Percentiles rank a stretch among this genome's conserved stretches.
Conservation (phyloP, 164 flowering plant genomes). For the Liquidambar formosana region DNA sequence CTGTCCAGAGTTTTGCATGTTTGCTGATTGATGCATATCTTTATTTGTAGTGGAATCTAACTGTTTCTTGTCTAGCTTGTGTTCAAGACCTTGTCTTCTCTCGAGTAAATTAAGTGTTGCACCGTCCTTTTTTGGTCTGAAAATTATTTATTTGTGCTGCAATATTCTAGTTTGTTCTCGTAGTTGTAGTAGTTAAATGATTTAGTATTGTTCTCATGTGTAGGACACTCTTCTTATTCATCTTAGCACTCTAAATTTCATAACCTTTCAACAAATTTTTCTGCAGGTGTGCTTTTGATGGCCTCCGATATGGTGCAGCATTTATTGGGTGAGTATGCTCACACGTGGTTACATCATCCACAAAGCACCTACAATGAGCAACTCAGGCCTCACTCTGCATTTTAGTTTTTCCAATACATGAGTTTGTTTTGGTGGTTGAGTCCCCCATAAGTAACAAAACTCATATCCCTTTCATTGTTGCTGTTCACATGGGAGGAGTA, state of each 20-base stretch:
- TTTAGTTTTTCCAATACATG: neutral
- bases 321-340: slow-evolving; percentile 77
- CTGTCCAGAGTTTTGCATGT: neutral
- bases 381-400: too few relatives aligned
- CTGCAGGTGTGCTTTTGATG: slow-evolving; percentile 96
- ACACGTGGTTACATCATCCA: too few relatives aligned
- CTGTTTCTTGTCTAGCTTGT: neutral
- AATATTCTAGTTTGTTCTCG: neutral
- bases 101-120: neutral
- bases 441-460: too few relatives aligned
- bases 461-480: neutral
- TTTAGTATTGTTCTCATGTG: neutral
- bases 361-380: too few relatives aligned
- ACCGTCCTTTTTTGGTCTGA: neutral
- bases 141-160: neutral
- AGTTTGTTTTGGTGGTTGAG: neutral
- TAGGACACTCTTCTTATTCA: neutral
- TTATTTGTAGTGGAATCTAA: neutral
- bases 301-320: slow-evolving; percentile 95
- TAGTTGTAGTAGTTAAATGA: neutral
- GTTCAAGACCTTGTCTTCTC: neutral
- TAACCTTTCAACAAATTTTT: slow-evolving; percentile 7
- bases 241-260: neutral
- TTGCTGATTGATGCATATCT: neutral
- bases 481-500: neutral